Evolutionary conservation across 2,329 filamentous ascomycete genomes (phyloP).

Genomic region (Penicillium hesseltinei): DNA sequence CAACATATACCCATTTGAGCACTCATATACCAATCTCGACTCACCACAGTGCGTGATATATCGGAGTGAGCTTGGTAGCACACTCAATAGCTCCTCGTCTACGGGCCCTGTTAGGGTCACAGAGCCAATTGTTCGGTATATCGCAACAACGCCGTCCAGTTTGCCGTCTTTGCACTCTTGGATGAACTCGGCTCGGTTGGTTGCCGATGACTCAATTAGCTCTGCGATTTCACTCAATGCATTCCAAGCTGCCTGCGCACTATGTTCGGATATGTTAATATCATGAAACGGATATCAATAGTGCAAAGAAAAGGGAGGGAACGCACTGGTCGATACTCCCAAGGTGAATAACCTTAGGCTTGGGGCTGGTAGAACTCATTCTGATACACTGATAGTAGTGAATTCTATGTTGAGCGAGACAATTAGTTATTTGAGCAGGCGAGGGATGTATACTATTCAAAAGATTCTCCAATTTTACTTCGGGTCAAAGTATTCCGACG

Average conservation of each 20-base stretch:
- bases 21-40: neutral
- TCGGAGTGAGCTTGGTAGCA: slow-evolving; percentile 39
- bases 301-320: neutral
- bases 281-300: neutral
- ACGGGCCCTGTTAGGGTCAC: slow-evolving; percentile 64
- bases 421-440: neutral
- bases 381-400: neutral
- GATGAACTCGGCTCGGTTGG: slow-evolving; percentile 65
- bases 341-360: slow-evolving; percentile 61
- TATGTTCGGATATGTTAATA: slow-evolving; percentile 15
- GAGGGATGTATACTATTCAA: neutral
- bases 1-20: neutral
- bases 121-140: slow-evolving; percentile 70
- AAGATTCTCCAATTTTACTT: neutral
- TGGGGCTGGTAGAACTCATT: slow-evolving; percentile 33
- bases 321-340: slow-evolving; percentile 64
- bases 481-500: slow-evolving; percentile 6
- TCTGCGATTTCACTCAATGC: slow-evolving; percentile 61
- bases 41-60: slow-evolving; percentile 44
- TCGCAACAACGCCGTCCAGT: slow-evolving; percentile 63
- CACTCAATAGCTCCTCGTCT: slow-evolving; percentile 66
- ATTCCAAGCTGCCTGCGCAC: slow-evolving; percentile 64
- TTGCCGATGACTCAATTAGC: slow-evolving; percentile 61
- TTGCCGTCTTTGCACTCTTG: slow-evolving; percentile 63
- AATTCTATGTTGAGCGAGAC: neutral